These are phyloP conservation scores for Trichoderma lentiforme DNA, from an alignment of 2,329 filamentous ascomycete species.

Conservation along the genomic window DNA sequence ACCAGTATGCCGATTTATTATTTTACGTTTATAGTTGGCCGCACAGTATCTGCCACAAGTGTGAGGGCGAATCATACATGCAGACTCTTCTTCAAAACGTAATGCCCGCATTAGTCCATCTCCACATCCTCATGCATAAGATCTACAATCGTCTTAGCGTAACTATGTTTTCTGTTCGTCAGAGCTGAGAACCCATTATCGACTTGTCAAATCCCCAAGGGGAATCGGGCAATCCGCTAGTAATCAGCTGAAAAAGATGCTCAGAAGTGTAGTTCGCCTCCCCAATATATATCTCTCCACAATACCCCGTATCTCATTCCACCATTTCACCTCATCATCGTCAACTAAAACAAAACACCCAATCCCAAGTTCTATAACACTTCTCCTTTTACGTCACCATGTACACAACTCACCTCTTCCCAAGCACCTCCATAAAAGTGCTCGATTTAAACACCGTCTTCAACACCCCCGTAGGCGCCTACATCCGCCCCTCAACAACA, in stretches of 20 bases:
- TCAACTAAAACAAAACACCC: neutral
- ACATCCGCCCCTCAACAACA: neutral
- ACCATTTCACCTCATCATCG: neutral
- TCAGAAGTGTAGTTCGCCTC: neutral
- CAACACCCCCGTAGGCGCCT: neutral
- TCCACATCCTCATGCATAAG: neutral
- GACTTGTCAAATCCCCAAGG: neutral
- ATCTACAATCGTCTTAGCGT: neutral
- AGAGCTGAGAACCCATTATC: neutral
- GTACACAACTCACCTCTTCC: neutral
- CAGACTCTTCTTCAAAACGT: neutral
- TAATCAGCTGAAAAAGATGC: neutral
- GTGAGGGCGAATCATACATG: neutral
- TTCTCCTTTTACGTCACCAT: neutral
- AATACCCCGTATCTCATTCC: neutral
- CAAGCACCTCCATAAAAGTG: neutral
- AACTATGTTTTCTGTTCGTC: neutral
- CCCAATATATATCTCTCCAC: neutral
- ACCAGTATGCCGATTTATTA: neutral
- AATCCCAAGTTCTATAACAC: neutral
- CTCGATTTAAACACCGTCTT: fast-evolving
- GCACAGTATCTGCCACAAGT: neutral
- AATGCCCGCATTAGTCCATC: neutral
- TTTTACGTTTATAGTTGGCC: neutral
- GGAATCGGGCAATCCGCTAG: neutral